Evolutionary conservation across 2,329 filamentous ascomycete species (phyloP).

Genomic region (Thielaviopsis populi): DNA sequence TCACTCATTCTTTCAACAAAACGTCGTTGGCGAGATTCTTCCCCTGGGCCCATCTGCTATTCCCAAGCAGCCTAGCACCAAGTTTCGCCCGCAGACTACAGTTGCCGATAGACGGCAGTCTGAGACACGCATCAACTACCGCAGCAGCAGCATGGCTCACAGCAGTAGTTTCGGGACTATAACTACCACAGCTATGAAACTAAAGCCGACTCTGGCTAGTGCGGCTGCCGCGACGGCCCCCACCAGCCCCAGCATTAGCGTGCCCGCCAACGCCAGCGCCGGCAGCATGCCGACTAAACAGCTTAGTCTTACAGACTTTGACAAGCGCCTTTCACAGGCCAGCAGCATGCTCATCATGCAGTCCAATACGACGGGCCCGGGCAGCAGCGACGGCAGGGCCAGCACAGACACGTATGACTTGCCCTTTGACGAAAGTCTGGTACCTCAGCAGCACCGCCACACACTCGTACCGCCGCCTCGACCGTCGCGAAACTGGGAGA

Average conservation of each 20-base stretch:
- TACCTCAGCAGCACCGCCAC: background rate
- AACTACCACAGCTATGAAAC: background rate
- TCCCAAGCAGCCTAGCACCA: slow-evolving; percentile 6
- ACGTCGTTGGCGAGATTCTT: slow-evolving; percentile 1
- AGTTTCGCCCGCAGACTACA: slow-evolving; percentile 18
- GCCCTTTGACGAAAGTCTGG: slow-evolving; percentile 9
- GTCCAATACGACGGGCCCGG: slow-evolving; percentile 37
- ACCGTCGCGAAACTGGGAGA: slow-evolving; percentile 11
- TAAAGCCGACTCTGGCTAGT: background rate
- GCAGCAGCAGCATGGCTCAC: slow-evolving; percentile 19
- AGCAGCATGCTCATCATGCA: slow-evolving; percentile 45
- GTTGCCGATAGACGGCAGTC: slow-evolving; percentile 24
- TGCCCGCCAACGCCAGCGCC: background rate
- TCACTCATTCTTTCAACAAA: slow-evolving; percentile 16
- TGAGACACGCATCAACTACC: slow-evolving; percentile 6
- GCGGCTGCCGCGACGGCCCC: background rate
- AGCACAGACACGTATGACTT: slow-evolving; percentile 13
- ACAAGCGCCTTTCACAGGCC: slow-evolving; percentile 44
- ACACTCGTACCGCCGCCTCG: slow-evolving; percentile 13
- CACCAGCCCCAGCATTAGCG: background rate
- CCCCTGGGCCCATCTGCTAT: slow-evolving; percentile 15
- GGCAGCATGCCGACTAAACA: slow-evolving; percentile 33
- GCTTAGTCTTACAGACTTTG: slow-evolving; percentile 46
- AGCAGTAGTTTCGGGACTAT: background rate
- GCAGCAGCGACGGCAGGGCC: slow-evolving; percentile 28